Base-by-base conservation (phyloP, 352 stramenopile species). In the Globisporangium rhizosaccharum region DNA sequence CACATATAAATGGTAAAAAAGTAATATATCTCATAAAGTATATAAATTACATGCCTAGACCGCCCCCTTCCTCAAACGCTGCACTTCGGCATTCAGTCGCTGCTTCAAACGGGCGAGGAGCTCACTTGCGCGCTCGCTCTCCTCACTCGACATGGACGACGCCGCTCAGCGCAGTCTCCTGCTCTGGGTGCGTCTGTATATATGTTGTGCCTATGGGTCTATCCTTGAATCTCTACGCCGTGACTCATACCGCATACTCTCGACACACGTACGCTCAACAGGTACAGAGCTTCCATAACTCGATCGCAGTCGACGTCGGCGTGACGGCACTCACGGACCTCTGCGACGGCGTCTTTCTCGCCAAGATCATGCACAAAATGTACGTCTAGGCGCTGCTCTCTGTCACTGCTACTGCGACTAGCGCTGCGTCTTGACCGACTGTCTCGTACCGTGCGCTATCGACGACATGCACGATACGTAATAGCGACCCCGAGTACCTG, bases 291-390 rank as follows among this genome's bases (percentile, higher is more conserved):
- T 92, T 92, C 62, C 66, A 82, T 8, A 72, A 84, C 26, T 77
- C 72, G 41, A 53, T 88, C 45, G 76, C 70, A 25, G 68, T 65
- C 45, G 72, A 87, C 44, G 57, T 64, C 53, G 56, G 67, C 50
- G 59, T 90, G 42, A 51, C 59, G 30, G 66, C 67, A 30, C 56
- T 92, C 45, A 63, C 71, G 26, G 82, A 90, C 59, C 75, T 92
- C 37, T 83, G 76, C 54, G 82, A 94, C 59, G 85, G 85, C 56
- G 80, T 94, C 51, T 90, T 94, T 61, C 71, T 94, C 47, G 72
- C 79, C 55, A 82, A 88, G 62, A 79, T 94, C 59, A 87, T 94
- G 77, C 79, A 94, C 63, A 72, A 87, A 66, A 91, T 94, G 85
- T 94, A 72, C 60, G 79, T 76, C 41, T 23, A 23, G 23, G 23